Percentiles rank a stretch among this genome's conserved stretches.
Conservation (phyloP, 257 asterid species). For the Fraxinus anomala region DNA sequence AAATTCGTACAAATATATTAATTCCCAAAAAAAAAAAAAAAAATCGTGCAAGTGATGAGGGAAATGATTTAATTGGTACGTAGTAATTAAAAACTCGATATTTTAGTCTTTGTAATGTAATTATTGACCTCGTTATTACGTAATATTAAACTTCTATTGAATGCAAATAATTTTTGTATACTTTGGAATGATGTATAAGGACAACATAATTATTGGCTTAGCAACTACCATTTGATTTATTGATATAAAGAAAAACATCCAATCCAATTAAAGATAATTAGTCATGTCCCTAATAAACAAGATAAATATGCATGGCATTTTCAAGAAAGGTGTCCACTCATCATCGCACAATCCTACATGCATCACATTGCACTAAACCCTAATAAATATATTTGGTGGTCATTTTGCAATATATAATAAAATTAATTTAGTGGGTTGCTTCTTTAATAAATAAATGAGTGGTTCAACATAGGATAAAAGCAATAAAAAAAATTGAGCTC, state of each 20-base stretch:
- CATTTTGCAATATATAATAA: constrained; percentile 13
- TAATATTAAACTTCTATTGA: no score
- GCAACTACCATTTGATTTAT: neutral
- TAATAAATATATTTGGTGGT: constrained; percentile 41
- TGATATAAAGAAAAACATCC: neutral
- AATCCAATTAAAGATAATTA: neutral
- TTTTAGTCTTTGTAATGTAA: no score
- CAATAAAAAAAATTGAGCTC: neutral
- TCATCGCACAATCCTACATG: constrained; percentile 48
- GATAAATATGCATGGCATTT: constrained; percentile 42
- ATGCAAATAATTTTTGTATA: no score
- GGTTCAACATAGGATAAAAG: neutral
- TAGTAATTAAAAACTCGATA: neutral
- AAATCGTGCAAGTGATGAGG: neutral
- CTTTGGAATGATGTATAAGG: neutral
- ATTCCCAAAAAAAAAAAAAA: neutral
- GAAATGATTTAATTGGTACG: neutral
- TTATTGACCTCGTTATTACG: neutral
- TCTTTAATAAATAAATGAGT: neutral
- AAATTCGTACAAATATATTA: neutral
- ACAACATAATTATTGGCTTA: neutral
- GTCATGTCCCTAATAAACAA: constrained; percentile 6
- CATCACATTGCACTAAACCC: constrained; percentile 52
- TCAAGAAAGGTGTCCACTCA: constrained; percentile 64
- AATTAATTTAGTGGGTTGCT: neutral